phyloP scores from a whole-genome alignment of 306 rosid genomes.

The Medicago arabica region DNA sequence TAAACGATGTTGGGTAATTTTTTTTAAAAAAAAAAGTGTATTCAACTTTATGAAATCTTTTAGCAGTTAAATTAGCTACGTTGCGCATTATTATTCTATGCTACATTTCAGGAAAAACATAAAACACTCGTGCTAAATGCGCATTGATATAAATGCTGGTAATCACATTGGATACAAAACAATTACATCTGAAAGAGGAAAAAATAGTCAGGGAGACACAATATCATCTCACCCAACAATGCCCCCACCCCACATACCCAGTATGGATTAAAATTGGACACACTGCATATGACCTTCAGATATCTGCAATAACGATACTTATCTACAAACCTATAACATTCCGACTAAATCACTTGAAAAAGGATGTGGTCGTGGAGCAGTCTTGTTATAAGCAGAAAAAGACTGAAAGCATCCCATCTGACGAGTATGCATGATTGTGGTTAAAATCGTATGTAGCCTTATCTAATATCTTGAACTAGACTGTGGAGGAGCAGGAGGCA shows the following conservation, averaged over 20 bases:
- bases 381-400: slow-evolving; percentile 40
- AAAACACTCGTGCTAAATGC: slow-evolving; percentile 10
- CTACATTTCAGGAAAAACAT: slow-evolving; percentile 24
- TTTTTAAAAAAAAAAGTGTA: no score
- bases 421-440: slow-evolving; percentile 37
- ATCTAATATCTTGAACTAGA: slow-evolving; percentile 56
- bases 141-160: slow-evolving; percentile 38
- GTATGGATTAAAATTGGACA: slow-evolving; percentile 46
- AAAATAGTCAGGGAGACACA: slow-evolving; percentile 42
- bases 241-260: slow-evolving; percentile 48
- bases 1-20: no score
- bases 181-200: slow-evolving; percentile 50
- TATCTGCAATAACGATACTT: slow-evolving; percentile 41
- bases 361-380: slow-evolving; percentile 35
- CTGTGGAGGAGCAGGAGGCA: slow-evolving; percentile 64
- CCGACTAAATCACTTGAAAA: slow-evolving; percentile 41
- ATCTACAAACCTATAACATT: slow-evolving; percentile 56
- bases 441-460: slow-evolving; percentile 32
- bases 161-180: slow-evolving; percentile 47
- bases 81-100: no score
- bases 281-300: slow-evolving; percentile 35
- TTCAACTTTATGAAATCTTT: no score
- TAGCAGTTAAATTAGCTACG: no score
- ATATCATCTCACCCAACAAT: slow-evolving; percentile 46
- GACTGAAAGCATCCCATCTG: slow-evolving; percentile 36